Base-by-base conservation (phyloP, 208 protist species). In the Herpetomonas samuelpessoai region DNA sequence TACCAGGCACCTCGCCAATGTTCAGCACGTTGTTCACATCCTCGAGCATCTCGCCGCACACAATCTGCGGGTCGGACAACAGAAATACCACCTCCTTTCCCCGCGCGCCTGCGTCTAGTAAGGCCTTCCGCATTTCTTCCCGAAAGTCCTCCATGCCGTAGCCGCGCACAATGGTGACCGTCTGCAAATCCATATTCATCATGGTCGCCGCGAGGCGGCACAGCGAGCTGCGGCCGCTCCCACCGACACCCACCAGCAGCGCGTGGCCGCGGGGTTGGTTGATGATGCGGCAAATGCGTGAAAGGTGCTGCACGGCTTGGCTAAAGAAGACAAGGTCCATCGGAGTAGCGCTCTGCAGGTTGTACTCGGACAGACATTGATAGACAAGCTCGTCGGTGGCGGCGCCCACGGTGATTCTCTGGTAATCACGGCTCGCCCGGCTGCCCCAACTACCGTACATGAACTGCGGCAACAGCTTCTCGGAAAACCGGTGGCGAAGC, bases 21-120 rank as follows among this genome's bases (percentile, higher is more conserved):
- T 98, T 98, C 3, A 99, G 80, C 31, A 99, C 86, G 72, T 96
- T 98, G 80, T 98, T 98, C 53, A 99, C 81, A 74, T 98, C 97
- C 76, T 99, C 98, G 16, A 99, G 83, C 79, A 98, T 98, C 52
- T 92, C 62, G 39, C 86, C 86, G 30, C 81, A 76, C 7, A 98
- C 74, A 54, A 99, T 92, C 78, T 99, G 94, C 4, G 86, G 83
- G 70, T 99, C 98, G 14, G 86, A 88, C 9, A 99, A 71, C 16
- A 98, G 74, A 59, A 99, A 98, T 14, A 97, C 83, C 12, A 97
- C 82, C 28, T 87, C 79, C 62, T 92, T 80, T n/a, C 80, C 83
- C 21, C 86, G 81, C 45, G 73, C 81, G 12, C 95, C 96, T 46
- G 84, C 76, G 31, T 75, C 84, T 1, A 92, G 66, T 28, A 96